These are phyloP conservation scores for Takashimella koratensis DNA, from an alignment of 1,284 basidiomycete species.

Conservation along the genomic window DNA sequence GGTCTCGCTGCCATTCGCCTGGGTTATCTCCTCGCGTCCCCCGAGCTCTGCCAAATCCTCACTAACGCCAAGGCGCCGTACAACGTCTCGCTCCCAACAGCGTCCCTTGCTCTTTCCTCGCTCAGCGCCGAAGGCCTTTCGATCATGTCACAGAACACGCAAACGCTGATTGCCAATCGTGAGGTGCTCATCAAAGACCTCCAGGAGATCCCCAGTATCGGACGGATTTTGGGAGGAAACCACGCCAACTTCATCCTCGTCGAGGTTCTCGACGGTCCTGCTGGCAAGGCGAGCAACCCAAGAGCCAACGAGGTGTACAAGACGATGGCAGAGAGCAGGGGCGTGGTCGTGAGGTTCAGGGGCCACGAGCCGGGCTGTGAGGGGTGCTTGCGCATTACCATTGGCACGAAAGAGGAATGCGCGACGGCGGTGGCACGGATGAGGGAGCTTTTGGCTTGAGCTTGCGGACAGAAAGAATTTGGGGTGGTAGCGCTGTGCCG, in stretches of 20 bases:
- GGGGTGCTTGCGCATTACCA: slow-evolving; percentile 84
- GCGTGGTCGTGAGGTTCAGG: slow-evolving; percentile 86
- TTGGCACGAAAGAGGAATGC: slow-evolving; percentile 83
- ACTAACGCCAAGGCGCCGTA: slow-evolving; percentile 98
- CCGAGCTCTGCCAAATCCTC: slow-evolving; percentile 83
- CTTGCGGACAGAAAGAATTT: too few relatives aligned
- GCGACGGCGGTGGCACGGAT: slow-evolving; percentile 51
- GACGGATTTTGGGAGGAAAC: slow-evolving; percentile 70
- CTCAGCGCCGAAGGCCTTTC: slow-evolving; percentile 63
- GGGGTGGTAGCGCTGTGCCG: too few relatives aligned
- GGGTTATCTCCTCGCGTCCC: slow-evolving; percentile 85
- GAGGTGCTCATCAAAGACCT: slow-evolving; percentile 56
- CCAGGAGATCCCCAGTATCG: slow-evolving; percentile 60
- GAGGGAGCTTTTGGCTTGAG: slow-evolving; percentile 24
- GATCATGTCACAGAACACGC: slow-evolving; percentile 64
- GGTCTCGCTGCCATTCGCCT: slow-evolving; percentile 91
- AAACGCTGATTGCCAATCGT: slow-evolving; percentile 62
- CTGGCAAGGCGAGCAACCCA: slow-evolving; percentile 61
- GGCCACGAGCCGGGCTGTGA: slow-evolving; percentile 81
- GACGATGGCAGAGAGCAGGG: slow-evolving; percentile 75
- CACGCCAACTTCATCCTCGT: slow-evolving; percentile 90
- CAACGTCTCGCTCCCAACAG: slow-evolving; percentile 89
- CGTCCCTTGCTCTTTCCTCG: slow-evolving; percentile 75
- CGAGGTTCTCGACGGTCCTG: slow-evolving; percentile 62
- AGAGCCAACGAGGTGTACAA: slow-evolving; percentile 73